Base-by-base conservation (phyloP, 1,284 basidiomycete genomes). In the Lignosus rhinocerotis region DNA sequence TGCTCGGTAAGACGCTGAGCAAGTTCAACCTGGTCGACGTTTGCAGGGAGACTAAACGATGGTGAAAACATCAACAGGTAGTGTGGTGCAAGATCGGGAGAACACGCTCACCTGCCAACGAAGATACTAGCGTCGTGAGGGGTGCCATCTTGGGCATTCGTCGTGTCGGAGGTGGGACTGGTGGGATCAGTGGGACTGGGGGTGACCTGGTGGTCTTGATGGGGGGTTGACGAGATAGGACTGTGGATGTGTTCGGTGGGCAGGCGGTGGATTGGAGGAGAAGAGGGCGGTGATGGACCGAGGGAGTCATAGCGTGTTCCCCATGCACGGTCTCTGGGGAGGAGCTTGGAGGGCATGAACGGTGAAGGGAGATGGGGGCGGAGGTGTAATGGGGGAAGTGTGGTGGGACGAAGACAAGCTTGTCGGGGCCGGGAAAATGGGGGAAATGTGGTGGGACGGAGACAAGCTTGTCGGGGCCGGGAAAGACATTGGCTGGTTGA, bases 81-180 rank as follows among this genome's bases (percentile, higher is more conserved):
- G 33, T 10, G 10, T 25, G 3, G 3, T 25, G 10, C 3, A 6
- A 19, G 41, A 39, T 57, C 34, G 51, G 54, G 36, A 34, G 49
- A 51, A 55, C 43, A 17, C 38, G 67, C 64, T 30, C 67, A 88
- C 89, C 89, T 91, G 71, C 90, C 90, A 57, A 92, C 85, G 70
- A 92, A 92, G 62, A 92, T 80, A 67, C 88, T 91, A 36, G 88
- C 84, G 63, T 92, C 86, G 67, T 90, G 88, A 51, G 82, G 79
- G 66, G 81, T 77, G 65, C 78, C 82, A 16, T 58, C 51, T n/a
- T 34, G 36, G 8, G 14, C 12, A 7, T 14, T 19, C 7, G 33
- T 10, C 39, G 39, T 32, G 1, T 50, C 10, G 21, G 34, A 11
- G 34, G 19, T 39, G 1, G 31, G 34, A 9, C 38, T 7, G 12